phyloP scores from a whole-genome alignment of 129 eudicot genomes.

The Tagetes erecta region DNA sequence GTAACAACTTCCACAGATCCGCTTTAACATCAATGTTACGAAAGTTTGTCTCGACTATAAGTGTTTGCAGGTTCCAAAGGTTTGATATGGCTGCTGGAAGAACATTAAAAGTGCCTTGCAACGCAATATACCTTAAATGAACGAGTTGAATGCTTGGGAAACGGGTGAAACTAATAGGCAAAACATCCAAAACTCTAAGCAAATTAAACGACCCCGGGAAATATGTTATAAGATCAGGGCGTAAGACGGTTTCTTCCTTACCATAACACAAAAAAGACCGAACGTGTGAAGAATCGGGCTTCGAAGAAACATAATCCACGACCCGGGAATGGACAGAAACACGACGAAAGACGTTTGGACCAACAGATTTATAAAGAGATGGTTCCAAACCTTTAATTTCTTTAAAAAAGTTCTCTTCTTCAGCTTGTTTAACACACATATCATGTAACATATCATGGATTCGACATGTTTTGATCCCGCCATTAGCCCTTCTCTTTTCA shows the following conservation, averaged over 20 bases:
- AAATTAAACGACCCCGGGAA: conserved; percentile 28
- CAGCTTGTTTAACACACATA: conserved; percentile 45
- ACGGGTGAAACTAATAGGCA: conserved; percentile 4
- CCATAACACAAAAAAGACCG: conserved; percentile 29
- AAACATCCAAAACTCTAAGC: conserved; percentile 45
- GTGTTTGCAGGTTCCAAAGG: conserved; percentile 45
- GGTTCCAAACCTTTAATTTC: conserved; percentile 29
- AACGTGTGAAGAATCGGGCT: conserved; percentile 13
- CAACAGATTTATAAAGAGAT: not conserved
- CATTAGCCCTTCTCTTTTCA: conserved; percentile 35
- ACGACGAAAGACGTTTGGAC: conserved; percentile 27
- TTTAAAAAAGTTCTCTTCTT: conserved; percentile 42
- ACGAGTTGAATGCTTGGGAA: conserved; percentile 36
- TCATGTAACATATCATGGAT: conserved; percentile 59
- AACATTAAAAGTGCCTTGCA: conserved; percentile 22
- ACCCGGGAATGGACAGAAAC: conserved; percentile 33
- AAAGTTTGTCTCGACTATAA: conserved; percentile 19
- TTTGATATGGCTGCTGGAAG: conserved; percentile 34
- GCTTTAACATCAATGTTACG: conserved; percentile 26
- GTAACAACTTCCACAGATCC: conserved; percentile 35
- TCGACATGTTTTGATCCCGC: conserved; percentile 50
- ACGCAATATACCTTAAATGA: conserved; percentile 44
- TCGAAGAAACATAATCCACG: conserved; percentile 1
- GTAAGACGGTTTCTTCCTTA: conserved; percentile 17
- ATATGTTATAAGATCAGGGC: not conserved